phyloP scores from a whole-genome alignment of 2,329 filamentous ascomycete genomes.

The Phialophora tarda region DNA sequence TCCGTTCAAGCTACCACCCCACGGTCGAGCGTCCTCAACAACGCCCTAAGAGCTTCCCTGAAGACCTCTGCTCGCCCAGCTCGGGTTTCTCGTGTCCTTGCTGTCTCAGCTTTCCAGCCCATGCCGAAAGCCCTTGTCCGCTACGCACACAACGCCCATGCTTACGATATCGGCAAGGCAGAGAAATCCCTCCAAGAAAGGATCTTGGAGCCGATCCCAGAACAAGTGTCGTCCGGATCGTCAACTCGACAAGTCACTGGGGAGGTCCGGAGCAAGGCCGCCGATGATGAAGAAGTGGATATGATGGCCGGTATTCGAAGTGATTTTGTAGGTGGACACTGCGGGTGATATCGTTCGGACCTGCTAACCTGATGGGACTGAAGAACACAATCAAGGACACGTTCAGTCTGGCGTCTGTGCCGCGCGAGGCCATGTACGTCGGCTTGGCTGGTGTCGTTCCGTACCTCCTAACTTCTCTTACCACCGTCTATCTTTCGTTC shows the following conservation, averaged over 20 bases:
- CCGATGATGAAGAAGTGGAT: conserved; percentile 51
- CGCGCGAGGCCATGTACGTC: conserved; percentile 69
- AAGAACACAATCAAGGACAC: conserved; percentile 72
- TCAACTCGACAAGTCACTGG: conserved; percentile 59
- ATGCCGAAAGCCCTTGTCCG: conserved; percentile 57
- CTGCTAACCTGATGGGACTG: conserved; percentile 6
- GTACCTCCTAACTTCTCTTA: conserved; percentile 81
- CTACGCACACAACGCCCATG: conserved; percentile 43
- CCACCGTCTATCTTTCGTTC: conserved; percentile 82
- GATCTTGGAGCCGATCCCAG: conserved; percentile 65
- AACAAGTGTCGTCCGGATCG: conserved; percentile 65
- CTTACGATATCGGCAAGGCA: conserved; percentile 46
- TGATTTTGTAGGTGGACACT: conserved; percentile 61
- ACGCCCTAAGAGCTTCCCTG: conserved; percentile 50
- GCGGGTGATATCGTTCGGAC: not conserved
- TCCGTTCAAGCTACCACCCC: conserved; percentile 39
- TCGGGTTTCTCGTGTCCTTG: conserved; percentile 47
- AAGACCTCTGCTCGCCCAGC: conserved; percentile 50
- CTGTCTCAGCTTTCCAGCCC: conserved; percentile 53
- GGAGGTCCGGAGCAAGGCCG: conserved; percentile 40
- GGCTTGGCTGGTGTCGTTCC: conserved; percentile 81
- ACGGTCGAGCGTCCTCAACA: conserved; percentile 45
- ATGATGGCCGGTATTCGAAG: conserved; percentile 60
- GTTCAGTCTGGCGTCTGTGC: conserved; percentile 68
- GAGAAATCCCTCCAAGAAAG: conserved; percentile 60